Percentiles rank a stretch among this genome's conserved stretches.
phyloP scores from a whole-genome alignment of 2,329 filamentous ascomycete species.

The Fusarium dimerum region DNA sequence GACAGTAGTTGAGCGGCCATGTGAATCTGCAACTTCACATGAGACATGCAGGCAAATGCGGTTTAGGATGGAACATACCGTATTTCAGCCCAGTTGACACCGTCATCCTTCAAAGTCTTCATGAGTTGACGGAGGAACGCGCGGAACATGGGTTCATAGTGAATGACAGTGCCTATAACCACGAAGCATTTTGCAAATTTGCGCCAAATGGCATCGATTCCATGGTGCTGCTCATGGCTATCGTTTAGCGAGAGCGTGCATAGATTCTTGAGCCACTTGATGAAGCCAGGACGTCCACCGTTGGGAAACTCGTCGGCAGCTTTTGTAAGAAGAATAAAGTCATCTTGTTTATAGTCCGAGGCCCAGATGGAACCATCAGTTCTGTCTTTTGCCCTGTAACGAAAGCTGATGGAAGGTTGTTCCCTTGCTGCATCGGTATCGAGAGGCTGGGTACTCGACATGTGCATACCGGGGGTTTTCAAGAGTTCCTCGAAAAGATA shows the following conservation, averaged over 20 bases:
- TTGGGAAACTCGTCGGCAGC: conserved; percentile 76
- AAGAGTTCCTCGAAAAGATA: conserved; percentile 75
- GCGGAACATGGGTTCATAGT: conserved; percentile 89
- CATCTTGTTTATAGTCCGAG: conserved; percentile 58
- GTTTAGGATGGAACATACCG: conserved; percentile 39
- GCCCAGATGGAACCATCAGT: conserved; percentile 64
- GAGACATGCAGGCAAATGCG: conserved; percentile 4
- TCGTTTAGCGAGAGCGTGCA: conserved; percentile 73
- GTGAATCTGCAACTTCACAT: conserved; percentile 53
- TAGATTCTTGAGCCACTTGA: conserved; percentile 73
- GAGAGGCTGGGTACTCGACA: conserved; percentile 62
- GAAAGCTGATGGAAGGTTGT: conserved; percentile 61
- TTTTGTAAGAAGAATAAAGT: conserved; percentile 57
- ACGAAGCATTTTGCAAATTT: conserved; percentile 78
- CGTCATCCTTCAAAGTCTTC: conserved; percentile 72
- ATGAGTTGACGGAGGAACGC: conserved; percentile 73
- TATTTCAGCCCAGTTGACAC: conserved; percentile 82
- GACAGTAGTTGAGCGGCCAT: conserved; percentile 72
- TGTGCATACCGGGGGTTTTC: conserved; percentile 71
- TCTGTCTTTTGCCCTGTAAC: conserved; percentile 51
- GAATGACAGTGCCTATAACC: conserved; percentile 72
- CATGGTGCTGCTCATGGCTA: conserved; percentile 77
- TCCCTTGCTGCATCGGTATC: conserved; percentile 53
- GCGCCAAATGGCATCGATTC: conserved; percentile 79
- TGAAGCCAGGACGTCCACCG: conserved; percentile 70